Base-by-base conservation (phyloP, 495 filamentous ascomycete species). In the Penicillium turbatum region DNA sequence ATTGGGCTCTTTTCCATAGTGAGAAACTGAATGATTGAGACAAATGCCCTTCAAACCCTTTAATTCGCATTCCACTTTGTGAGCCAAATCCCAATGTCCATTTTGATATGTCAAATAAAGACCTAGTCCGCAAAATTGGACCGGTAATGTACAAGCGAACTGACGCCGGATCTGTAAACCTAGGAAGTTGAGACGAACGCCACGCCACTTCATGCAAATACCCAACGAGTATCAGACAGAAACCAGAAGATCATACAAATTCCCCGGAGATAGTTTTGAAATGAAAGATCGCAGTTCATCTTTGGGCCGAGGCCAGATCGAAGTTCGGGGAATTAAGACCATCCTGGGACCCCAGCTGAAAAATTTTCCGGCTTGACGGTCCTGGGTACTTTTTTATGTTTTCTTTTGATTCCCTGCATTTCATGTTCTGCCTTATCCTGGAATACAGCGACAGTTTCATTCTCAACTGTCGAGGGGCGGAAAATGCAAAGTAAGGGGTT, bases 401-500 rank as follows among this genome's bases (percentile, higher is more conserved):
- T 27, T 37, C 32, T 48, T 51, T 51, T 26, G 1, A 9, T 24
- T 34, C 13, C 15, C 24, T 26, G 8, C 37, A 9, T 48, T 26
- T 51, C 16, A 3, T 42, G 17, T 24, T 16, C 30, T 1, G 6
- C 12, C 26, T 15, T 15, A 26, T 21, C 34, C 29, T 26, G 2
- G 11, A 26, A 16, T 36, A 10, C 46, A 36, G 32, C 21, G 13
- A 36, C 24, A 29, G 12, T 48, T 48, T 16, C 8, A 11, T 37
- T 48, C 6, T 13, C 34, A 27, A 37, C 46, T 16, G 13, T 27
- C 21, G 19, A 35, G 17, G 24, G 24, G 32, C 7, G 7, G 16
- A 48, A n/a, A 48, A 36, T 36, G 44, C 30, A 43, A 45, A 36
- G 46, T 6, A 48, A 36, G 46, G 31, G 46, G 34, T 48, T 48